Evolutionary conservation across 345 rosid species (phyloP).

Genomic region (Arabis hirsuta): DNA sequence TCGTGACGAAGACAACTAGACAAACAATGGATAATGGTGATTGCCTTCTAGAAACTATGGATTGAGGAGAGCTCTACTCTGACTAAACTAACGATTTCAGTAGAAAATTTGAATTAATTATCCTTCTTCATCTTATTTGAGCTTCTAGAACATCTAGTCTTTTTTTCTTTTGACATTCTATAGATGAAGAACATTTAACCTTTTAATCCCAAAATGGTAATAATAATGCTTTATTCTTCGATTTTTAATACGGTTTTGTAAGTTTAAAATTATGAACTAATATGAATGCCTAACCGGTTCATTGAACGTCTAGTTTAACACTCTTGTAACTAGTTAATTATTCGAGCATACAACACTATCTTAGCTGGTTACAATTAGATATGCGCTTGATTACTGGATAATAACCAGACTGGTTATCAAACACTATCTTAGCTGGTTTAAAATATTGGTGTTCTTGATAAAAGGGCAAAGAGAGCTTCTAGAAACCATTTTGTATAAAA

Average conservation of each 20-base stretch:
- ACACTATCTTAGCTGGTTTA: too few relatives aligned
- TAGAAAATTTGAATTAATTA: background rate
- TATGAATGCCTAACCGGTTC: too few relatives aligned
- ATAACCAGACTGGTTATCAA: background rate
- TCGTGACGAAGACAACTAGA: constrained; percentile 5
- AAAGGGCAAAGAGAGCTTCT: constrained; percentile 7
- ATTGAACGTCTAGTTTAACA: too few relatives aligned
- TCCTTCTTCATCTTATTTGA: background rate
- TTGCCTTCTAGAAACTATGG: constrained; percentile 24
- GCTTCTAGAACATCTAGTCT: background rate
- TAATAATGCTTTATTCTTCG: background rate
- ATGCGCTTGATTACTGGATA: background rate
- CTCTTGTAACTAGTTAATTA: too few relatives aligned
- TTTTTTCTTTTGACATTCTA: background rate
- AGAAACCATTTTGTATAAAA: constrained; percentile 6
- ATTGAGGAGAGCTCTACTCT: constrained; percentile 9
- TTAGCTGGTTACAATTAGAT: background rate
- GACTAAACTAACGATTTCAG: constrained; percentile 6
- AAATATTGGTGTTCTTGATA: background rate
- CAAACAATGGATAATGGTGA: background rate
- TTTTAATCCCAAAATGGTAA: background rate
- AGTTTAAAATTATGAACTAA: too few relatives aligned
- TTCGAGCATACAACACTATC: too few relatives aligned
- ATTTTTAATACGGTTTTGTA: background rate
- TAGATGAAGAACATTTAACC: background rate